Percentiles rank a stretch among this genome's conserved stretches.
phyloP scores from a whole-genome alignment of 257 asterid species.

The Misopates orontium region DNA sequence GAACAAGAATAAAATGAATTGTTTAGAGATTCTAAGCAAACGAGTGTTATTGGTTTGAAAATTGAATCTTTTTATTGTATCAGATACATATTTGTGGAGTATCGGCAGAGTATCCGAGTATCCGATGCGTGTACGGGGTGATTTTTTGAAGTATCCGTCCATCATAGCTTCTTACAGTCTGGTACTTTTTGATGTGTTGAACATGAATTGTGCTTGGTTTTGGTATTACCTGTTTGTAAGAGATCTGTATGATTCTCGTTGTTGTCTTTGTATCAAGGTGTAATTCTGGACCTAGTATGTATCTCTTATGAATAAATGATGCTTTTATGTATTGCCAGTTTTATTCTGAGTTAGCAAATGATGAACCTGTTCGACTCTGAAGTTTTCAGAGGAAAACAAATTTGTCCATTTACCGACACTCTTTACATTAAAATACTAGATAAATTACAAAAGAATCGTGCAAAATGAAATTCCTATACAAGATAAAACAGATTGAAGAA shows the following conservation, averaged over 20 bases:
- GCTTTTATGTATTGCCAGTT: background rate
- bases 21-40: too few relatives aligned
- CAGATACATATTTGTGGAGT: too few relatives aligned
- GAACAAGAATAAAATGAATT: too few relatives aligned
- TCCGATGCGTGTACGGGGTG: too few relatives aligned
- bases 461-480: slow-evolving; percentile 21
- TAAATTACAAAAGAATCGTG: slow-evolving; percentile 4
- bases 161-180: too few relatives aligned
- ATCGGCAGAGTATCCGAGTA: too few relatives aligned
- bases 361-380: background rate
- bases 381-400: background rate
- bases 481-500: slow-evolving; percentile 6
- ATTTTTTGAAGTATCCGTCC: too few relatives aligned
- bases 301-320: background rate
- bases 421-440: background rate
- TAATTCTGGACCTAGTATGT: background rate
- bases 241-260: too few relatives aligned
- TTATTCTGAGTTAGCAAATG: background rate
- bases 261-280: background rate
- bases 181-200: too few relatives aligned
- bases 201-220: background rate
- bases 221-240: background rate
- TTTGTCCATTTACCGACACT: background rate
- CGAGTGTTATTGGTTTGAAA: too few relatives aligned
- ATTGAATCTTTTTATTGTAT: too few relatives aligned